Conservation (phyloP, 2,329 filamentous ascomycete genomes). For the Aspergillus brasiliensis region DNA sequence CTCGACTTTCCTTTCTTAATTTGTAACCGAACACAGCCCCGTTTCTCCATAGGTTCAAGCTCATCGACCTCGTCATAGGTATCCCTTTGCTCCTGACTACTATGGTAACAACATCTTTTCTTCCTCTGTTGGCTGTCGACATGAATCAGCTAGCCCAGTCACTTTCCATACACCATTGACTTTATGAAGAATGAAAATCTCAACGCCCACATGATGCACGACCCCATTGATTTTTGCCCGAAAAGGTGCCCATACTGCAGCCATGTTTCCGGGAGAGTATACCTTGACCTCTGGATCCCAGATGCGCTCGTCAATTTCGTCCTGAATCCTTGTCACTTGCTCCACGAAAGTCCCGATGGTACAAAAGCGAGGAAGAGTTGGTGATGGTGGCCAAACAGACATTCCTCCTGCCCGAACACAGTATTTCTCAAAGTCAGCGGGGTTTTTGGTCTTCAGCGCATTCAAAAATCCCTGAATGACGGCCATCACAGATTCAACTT, state of each 20-base stretch:
- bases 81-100: not conserved
- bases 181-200: slow-evolving; percentile 38
- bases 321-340: slow-evolving; percentile 30
- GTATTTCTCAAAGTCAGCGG: slow-evolving; percentile 36
- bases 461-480: slow-evolving; percentile 33
- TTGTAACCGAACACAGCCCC: not conserved
- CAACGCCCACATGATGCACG: slow-evolving; percentile 40
- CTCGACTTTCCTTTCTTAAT: not conserved
- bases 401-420: slow-evolving; percentile 38
- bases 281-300: slow-evolving; percentile 39
- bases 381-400: slow-evolving; percentile 35
- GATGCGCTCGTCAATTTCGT: slow-evolving; percentile 38
- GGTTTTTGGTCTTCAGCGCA: slow-evolving; percentile 33
- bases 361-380: slow-evolving; percentile 36
- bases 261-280: slow-evolving; percentile 31
- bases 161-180: slow-evolving; percentile 38
- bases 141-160: slow-evolving; percentile 39
- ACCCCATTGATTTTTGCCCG: slow-evolving; percentile 37
- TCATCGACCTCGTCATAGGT: not conserved
- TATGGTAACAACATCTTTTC: slow-evolving; percentile 23
- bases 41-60: not conserved
- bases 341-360: slow-evolving; percentile 40
- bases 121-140: slow-evolving; percentile 33
- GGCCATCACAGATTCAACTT: slow-evolving; percentile 26
- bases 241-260: slow-evolving; percentile 40